A percentile compares a stretch with the other conserved stretches of the same genome.
These are phyloP conservation scores for Ramaria rubella DNA, from an alignment of 768 basidiomycete species.

Conservation along the genomic window DNA sequence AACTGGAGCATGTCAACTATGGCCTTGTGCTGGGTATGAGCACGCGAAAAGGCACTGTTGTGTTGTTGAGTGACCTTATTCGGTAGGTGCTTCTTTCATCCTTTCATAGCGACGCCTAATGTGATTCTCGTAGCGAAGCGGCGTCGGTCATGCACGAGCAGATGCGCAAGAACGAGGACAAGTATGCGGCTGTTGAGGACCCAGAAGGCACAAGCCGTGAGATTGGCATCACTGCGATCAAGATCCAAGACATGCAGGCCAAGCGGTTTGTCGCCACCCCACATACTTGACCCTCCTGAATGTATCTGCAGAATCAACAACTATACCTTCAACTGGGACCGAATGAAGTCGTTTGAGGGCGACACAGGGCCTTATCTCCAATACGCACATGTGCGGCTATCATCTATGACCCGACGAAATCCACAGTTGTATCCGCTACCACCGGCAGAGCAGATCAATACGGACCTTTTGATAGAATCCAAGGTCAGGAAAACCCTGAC, in stretches of 20 bases:
- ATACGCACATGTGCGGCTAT: conserved; percentile 90
- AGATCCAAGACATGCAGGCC: conserved; percentile 96
- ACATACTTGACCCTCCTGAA: conserved; percentile 2
- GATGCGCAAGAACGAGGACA: conserved; percentile 92
- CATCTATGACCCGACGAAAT: conserved; percentile 89
- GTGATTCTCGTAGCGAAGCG: conserved; percentile 52
- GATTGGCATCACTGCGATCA: conserved; percentile 91
- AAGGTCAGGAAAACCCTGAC: conserved; percentile 13
- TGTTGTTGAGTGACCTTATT: conserved; percentile 91
- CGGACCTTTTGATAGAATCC: conserved; percentile 58
- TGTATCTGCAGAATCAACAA: conserved; percentile 69
- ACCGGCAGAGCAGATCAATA: conserved; percentile 58
- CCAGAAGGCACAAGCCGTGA: conserved; percentile 73
- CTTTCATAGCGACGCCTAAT: neutral
- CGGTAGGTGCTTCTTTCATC: neutral
- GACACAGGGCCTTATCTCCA: conserved; percentile 95
- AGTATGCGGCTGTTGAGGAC: conserved; percentile 83
- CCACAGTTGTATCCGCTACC: conserved; percentile 79
- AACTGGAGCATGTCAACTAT: conserved; percentile 83
- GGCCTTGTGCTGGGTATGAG: conserved; percentile 94
- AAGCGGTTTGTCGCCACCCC: conserved; percentile 56
- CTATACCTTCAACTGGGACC: conserved; percentile 91
- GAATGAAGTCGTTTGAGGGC: conserved; percentile 93
- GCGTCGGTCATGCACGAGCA: conserved; percentile 89
- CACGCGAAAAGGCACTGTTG: conserved; percentile 86